Base-by-base conservation (phyloP, 2,329 filamentous ascomycete genomes). In the Colletotrichum lindemuthianum region DNA sequence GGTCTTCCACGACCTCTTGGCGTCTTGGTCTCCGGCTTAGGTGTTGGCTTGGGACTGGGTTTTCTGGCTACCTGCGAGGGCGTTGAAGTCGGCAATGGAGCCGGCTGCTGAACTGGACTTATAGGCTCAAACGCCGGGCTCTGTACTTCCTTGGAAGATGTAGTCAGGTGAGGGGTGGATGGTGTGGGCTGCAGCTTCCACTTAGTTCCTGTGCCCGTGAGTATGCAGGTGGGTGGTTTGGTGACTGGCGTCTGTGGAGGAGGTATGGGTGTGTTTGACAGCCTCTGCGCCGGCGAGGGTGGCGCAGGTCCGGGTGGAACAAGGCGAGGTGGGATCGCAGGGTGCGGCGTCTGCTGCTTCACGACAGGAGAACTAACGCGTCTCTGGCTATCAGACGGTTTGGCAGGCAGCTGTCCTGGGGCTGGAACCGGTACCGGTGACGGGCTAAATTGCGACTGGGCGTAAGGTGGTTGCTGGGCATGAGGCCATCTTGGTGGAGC, bases 111-210 rank as follows among this genome's bases (percentile, higher is more conserved):
- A 1, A 85, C 78, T 2, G 87, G 88, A 67, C 87, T 90, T 4
- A 89, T 77, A 0, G 86, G 86, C 68, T 90, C 88, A 61, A 79
- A 83, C 4, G 81, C 80, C 3, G 88, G 88, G 63, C 85, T 86
- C 39, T 80, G 78, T 13, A 79, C 73, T 50, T 82, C 80, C 58
- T 39, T 63, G 15, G 63, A 69, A 33, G 69, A 65, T 9, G 37
- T 40, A 10, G 74, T 67, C 9, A 76, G 78, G 15, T 75, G 73
- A 2, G 88, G 88, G 2, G 88, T 90, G 5, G 86, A 86, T 4
- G 86, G 84, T 1, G 86, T 87, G 7, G 85, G 82, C 6, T 79
- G 81, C 13, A 83, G 77, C 2, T 80, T 84, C 87, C 88, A 90
- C 70, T 84, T 85, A 0, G 88, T 90, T 48, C 85, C 86, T 63